phyloP scores from a whole-genome alignment of 2,329 filamentous ascomycete genomes.

The Zymoseptoria crescenta region DNA sequence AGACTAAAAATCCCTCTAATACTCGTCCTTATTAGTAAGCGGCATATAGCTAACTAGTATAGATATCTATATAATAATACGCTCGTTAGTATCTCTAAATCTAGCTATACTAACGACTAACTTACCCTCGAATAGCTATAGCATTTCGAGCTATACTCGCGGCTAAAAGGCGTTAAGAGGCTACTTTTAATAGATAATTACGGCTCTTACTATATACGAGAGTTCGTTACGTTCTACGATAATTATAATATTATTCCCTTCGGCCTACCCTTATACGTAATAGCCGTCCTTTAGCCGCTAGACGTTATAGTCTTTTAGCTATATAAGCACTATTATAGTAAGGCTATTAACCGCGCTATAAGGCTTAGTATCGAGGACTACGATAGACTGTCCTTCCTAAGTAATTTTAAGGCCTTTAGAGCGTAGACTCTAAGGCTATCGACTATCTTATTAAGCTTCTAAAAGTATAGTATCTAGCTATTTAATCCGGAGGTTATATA shows the following conservation, averaged over 20 bases:
- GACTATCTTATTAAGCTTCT: conserved; percentile 8
- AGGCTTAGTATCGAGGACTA: conserved; percentile 9
- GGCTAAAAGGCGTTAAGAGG: background rate
- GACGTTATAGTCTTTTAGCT: conserved; percentile 15
- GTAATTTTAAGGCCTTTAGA: background rate
- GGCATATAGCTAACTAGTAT: background rate
- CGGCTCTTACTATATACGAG: conserved; percentile 2
- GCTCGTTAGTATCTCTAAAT: conserved; percentile 1
- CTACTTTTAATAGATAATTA: conserved; percentile 7
- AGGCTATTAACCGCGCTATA: conserved; percentile 8
- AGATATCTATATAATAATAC: background rate
- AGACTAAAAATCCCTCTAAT: background rate
- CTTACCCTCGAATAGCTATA: conserved; percentile 4
- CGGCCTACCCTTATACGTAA: conserved; percentile 5
- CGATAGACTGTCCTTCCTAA: conserved; percentile 6
- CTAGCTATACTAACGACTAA: conserved; percentile 8
- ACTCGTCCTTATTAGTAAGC: background rate
- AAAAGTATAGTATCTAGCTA: conserved; percentile 5
- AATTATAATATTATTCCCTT: conserved; percentile 5
- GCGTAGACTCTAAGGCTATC: conserved; percentile 3
- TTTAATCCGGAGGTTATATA: background rate
- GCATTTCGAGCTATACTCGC: conserved; percentile 6
- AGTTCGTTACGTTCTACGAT: conserved; percentile 7
- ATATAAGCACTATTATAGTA: conserved; percentile 14
- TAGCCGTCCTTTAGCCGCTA: conserved; percentile 6